These are phyloP conservation scores for Sphaerobolus stellatus DNA, from an alignment of 1,284 basidiomycete genomes.

Conservation along the genomic window DNA sequence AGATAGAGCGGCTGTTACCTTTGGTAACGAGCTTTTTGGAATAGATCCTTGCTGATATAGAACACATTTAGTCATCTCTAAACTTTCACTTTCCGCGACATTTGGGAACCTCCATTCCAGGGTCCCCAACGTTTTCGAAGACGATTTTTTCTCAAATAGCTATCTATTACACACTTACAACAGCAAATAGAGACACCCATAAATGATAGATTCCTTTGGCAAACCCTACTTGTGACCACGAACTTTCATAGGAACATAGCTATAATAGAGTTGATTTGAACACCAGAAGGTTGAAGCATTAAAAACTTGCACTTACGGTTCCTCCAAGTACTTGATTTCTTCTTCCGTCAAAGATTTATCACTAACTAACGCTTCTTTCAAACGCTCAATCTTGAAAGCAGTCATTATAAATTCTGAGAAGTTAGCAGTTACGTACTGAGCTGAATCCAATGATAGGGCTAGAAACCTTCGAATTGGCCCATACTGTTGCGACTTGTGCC, in stretches of 20 bases:
- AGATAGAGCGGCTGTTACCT: too few species aligned
- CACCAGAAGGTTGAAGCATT: not conserved
- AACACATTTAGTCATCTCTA: too few species aligned
- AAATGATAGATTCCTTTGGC: too few species aligned
- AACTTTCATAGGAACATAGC: conserved; percentile 7
- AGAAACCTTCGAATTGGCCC: conserved; percentile 36
- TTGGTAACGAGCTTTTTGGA: too few species aligned
- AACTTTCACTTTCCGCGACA: too few species aligned
- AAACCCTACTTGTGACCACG: conserved; percentile 4
- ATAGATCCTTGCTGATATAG: too few species aligned
- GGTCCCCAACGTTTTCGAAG: too few species aligned
- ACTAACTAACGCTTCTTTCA: conserved; percentile 5
- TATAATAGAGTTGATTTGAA: not conserved
- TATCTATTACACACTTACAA: too few species aligned
- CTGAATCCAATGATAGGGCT: conserved; percentile 42
- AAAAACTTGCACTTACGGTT: conserved; percentile 36
- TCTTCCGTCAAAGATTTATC: conserved; percentile 43
- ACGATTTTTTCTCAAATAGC: too few species aligned
- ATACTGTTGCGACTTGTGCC: conserved; percentile 43
- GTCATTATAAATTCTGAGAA: not conserved
- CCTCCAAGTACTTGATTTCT: conserved; percentile 50
- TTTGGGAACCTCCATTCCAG: too few species aligned
- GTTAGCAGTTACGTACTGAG: conserved; percentile 16
- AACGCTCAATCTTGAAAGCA: not conserved
- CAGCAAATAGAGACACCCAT: too few species aligned